Conservation (phyloP, 805 yeast species). For the Candida chauliodis region DNA sequence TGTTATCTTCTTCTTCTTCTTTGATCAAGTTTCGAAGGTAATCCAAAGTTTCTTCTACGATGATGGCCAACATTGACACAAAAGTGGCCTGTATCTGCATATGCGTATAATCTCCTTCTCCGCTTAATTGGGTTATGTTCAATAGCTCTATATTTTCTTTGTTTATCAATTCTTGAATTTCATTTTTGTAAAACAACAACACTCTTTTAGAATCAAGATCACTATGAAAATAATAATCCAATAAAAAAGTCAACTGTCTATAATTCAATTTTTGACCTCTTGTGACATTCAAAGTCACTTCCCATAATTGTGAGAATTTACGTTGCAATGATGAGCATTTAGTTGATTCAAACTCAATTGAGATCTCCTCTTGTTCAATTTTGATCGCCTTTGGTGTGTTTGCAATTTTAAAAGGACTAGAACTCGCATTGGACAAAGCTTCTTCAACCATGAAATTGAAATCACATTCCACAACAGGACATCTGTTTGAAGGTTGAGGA, state of each 20-base stretch:
- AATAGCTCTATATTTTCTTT: constrained; percentile 11
- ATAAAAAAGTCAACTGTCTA: constrained; percentile 23
- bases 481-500: constrained; percentile 14
- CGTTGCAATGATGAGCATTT: constrained; percentile 10
- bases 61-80: constrained; percentile 26
- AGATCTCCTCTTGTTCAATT: neutral
- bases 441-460: constrained; percentile 32
- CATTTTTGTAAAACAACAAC: constrained; percentile 21
- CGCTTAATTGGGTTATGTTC: constrained; percentile 5
- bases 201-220: constrained; percentile 20
- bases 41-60: constrained; percentile 30
- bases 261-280: constrained; percentile 18
- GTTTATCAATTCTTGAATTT: constrained; percentile 18
- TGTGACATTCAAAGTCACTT: constrained; percentile 15
- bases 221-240: constrained; percentile 24
- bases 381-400: constrained; percentile 1
- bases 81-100: constrained; percentile 24
- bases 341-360: neutral
- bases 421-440: constrained; percentile 4
- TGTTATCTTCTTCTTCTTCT: constrained; percentile 6
- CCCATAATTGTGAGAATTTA: constrained; percentile 27
- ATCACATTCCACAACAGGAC: constrained; percentile 42
- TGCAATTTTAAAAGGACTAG: neutral
- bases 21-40: constrained; percentile 5
- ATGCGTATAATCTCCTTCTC: constrained; percentile 8